phyloP scores from a whole-genome alignment of 192 early-diverging fungal genomes.

The Paraglomus occultum region DNA sequence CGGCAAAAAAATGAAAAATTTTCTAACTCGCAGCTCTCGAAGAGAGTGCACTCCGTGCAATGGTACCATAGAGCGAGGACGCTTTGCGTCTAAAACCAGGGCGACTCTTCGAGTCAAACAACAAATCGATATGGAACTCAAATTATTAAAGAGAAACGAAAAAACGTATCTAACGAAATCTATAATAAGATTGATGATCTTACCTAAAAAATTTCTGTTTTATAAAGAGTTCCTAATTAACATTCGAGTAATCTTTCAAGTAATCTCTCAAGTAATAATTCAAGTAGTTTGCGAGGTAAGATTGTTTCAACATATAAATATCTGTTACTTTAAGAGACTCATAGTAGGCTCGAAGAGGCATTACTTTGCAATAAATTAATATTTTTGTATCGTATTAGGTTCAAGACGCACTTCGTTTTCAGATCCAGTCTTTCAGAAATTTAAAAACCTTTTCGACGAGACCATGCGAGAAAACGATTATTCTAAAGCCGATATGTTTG shows the following conservation, averaged over 20 bases:
- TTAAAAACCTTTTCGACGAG: too few species aligned
- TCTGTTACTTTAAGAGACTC: constrained; percentile 20
- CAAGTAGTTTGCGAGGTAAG: constrained; percentile 2
- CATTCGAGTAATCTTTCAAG: not conserved
- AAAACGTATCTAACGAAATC: not conserved
- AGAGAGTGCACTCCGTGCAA: too few species aligned
- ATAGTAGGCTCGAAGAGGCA: constrained; percentile 15
- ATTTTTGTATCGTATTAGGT: constrained; percentile 16
- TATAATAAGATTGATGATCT: constrained; percentile 20
- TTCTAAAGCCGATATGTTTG: too few species aligned
- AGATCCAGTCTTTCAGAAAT: too few species aligned
- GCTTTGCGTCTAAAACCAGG: too few species aligned
- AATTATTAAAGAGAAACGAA: too few species aligned
- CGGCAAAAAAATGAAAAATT: too few species aligned
- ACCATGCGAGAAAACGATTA: too few species aligned
- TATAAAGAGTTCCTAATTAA: not conserved
- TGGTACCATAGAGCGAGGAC: too few species aligned
- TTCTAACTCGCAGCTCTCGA: too few species aligned
- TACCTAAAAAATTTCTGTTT: constrained; percentile 17
- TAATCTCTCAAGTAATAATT: constrained; percentile 18
- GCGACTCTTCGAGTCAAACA: too few species aligned
- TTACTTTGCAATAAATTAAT: constrained; percentile 19
- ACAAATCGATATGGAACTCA: too few species aligned
- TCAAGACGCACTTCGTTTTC: constrained; percentile 18
- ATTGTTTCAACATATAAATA: not conserved